Base-by-base conservation (phyloP, 768 basidiomycete species). In the Termitomyces sp. region DNA sequence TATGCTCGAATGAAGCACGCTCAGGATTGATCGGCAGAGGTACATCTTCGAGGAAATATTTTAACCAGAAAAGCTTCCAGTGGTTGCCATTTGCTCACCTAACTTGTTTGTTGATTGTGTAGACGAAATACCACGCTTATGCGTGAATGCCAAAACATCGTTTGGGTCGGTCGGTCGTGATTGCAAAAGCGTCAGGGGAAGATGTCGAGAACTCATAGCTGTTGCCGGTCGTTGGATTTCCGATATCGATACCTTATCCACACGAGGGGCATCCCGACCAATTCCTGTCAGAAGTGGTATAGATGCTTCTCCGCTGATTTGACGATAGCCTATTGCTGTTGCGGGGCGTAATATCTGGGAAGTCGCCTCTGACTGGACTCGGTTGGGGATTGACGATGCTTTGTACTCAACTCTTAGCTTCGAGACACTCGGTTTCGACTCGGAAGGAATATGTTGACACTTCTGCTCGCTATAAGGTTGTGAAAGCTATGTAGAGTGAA, bases 321-420 rank as follows among this genome's bases (percentile, higher is more conserved):
- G 71, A 26, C 58, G 65, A 51, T 58, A 56, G 14, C 63, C 64
- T 57, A 59, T 59, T 16, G 57, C 58, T 6, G 66, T 66, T 14
- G 61, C 61, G 41, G 65, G 62, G 18, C 61, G 60, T n/a, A 35
- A 53, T 33, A 62, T 50, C 9, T 55, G 38, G 41, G 50, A 8
- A 35, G 55, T 54, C 16, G 41, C 38, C 14, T 57, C 50, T 26
- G 40, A 13, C 18, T 33, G 55, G n/a, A 12, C 18, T 26, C 38
- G 38, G 1, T 46, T 38, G 16, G 49, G 38, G 0, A 36, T 28
- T 18, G 50, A 40, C 26, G 50, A 55, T 30, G 56, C 57, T 47
- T 61, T 57, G 46, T 50, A 61, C 13, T 57, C 59, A 35, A 62
- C 41, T 44, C 56, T 50, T n/a, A 61, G 57, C 36, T 55, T 56